Conservation (phyloP, 1,139 yeast species). For the Hyphopichia pseudoburtonii region DNA sequence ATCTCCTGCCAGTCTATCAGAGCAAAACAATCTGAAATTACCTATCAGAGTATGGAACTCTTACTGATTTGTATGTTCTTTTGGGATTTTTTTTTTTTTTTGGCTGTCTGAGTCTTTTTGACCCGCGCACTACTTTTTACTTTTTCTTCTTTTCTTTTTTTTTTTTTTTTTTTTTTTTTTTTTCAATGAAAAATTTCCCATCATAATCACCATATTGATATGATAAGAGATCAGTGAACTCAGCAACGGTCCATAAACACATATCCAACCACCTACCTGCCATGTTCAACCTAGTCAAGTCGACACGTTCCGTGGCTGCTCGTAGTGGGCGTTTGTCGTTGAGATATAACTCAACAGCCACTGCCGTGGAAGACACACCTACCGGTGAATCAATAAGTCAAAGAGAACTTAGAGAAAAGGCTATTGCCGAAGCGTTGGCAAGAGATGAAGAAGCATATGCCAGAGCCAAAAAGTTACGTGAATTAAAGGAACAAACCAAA, state of each 20-base stretch:
- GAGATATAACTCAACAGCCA: neutral
- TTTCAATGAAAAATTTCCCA: slow-evolving; percentile 1
- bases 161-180: slow-evolving; percentile 1
- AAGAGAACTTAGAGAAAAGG: slow-evolving; percentile 39
- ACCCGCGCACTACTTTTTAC: no score
- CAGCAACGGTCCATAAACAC: no score
- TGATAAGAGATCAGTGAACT: slow-evolving; percentile 1
- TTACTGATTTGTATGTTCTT: no score
- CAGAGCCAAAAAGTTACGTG: slow-evolving; percentile 36
- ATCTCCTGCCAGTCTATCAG: no score
- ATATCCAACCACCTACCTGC: neutral
- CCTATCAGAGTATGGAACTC: no score
- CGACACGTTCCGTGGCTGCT: neutral
- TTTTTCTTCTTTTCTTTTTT: neutral
- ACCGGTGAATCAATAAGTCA: slow-evolving; percentile 13
- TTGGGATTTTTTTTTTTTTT: no score
- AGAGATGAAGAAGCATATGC: slow-evolving; percentile 43
- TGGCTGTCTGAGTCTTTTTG: no score
- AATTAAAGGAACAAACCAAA: slow-evolving; percentile 30
- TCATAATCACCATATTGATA: neutral
- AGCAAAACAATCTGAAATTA: no score
- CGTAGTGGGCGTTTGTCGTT: neutral
- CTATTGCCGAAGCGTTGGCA: slow-evolving; percentile 46
- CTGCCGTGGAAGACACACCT: neutral
- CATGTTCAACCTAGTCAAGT: slow-evolving; percentile 1